Conservation (phyloP, 257 asterid genomes). For the Solanum megistacrolobum region DNA sequence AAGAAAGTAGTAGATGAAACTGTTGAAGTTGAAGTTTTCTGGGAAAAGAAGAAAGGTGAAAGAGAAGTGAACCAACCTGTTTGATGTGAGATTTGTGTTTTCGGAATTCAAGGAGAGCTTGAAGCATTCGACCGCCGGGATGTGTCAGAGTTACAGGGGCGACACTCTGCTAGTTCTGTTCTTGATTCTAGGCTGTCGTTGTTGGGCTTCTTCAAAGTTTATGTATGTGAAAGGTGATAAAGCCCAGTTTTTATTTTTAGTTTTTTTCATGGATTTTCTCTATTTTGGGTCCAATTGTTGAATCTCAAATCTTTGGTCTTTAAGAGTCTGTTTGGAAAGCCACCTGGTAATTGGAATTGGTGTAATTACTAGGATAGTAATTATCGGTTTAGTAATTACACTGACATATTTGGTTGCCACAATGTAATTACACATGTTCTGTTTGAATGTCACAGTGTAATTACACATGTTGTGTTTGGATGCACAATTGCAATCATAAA, state of each 20-base stretch:
- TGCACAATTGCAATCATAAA: no score
- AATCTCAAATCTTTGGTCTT: neutral
- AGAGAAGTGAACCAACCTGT: slow-evolving; percentile 12
- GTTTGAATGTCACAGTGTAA: no score
- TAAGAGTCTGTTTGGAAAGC: no score
- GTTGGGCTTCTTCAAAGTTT: neutral
- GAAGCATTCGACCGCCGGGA: slow-evolving; percentile 20
- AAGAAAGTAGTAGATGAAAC: neutral
- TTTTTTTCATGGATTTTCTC: neutral
- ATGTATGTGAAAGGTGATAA: neutral
- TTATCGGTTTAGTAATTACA: no score
- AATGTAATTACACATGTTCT: no score
- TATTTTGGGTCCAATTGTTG: neutral
- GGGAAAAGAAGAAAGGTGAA: neutral
- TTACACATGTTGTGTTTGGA: no score
- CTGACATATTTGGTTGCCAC: no score
- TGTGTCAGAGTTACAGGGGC: neutral
- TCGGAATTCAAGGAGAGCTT: neutral
- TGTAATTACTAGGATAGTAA: no score
- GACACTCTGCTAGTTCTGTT: neutral
- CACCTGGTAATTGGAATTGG: no score
- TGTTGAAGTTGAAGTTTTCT: neutral
- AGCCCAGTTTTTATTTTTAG: neutral
- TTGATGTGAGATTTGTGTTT: neutral
- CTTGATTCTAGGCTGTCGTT: neutral